These are phyloP conservation scores for Thelonectria rubi DNA, from an alignment of 2,329 filamentous ascomycete species.

Conservation along the genomic window DNA sequence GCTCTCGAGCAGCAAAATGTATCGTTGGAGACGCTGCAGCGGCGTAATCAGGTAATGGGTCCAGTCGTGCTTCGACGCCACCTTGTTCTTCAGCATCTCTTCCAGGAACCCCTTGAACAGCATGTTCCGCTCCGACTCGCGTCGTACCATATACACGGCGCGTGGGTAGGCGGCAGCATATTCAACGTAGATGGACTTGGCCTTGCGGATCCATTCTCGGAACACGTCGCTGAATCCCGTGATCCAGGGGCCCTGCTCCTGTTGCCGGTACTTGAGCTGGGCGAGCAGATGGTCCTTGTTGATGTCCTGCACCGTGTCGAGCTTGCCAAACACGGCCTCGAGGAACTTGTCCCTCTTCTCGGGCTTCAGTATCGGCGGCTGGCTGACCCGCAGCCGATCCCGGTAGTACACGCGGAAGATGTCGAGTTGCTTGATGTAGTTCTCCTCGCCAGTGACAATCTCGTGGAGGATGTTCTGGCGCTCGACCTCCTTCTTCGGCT, in stretches of 20 bases:
- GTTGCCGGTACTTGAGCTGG: constrained; percentile 95
- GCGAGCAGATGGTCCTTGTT: constrained; percentile 93
- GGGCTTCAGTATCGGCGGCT: constrained; percentile 83
- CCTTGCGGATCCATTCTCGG: constrained; percentile 97
- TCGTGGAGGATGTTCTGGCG: constrained; percentile 95
- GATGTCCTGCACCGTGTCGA: constrained; percentile 86
- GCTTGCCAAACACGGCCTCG: constrained; percentile 86
- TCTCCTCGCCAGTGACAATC: constrained; percentile 91
- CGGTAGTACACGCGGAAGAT: constrained; percentile 87
- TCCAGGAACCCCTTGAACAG: constrained; percentile 89
- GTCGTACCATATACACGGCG: constrained; percentile 83
- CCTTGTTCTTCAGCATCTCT: constrained; percentile 78
- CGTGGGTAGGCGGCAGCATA: constrained; percentile 90
- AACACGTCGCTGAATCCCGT: constrained; percentile 96
- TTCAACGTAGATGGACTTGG: constrained; percentile 86
- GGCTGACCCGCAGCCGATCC: constrained; percentile 76
- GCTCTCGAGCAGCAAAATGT: constrained; percentile 82
- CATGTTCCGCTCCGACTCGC: constrained; percentile 84
- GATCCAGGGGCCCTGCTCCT: constrained; percentile 96
- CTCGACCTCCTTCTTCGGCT: constrained; percentile 86
- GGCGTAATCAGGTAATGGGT: constrained; percentile 94
- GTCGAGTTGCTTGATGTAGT: constrained; percentile 88
- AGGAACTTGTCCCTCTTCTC: constrained; percentile 84
- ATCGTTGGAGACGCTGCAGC: constrained; percentile 91
- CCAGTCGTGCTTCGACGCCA: constrained; percentile 87